Conservation (phyloP, 75 land plant genomes). For the Ceratopteris richardii region DNA sequence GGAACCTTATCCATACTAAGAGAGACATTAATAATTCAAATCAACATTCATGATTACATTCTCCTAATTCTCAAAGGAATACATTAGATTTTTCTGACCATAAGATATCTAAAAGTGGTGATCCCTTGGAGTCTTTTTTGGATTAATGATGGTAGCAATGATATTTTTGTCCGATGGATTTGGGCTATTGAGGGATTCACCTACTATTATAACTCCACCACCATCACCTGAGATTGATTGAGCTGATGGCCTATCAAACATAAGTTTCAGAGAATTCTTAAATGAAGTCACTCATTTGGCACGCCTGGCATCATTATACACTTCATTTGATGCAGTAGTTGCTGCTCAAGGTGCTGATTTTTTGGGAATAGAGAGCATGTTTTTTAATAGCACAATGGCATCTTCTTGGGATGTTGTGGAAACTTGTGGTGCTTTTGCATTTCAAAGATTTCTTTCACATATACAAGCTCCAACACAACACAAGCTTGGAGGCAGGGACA, state of each 20-base stretch:
- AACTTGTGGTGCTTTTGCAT: slow-evolving; percentile 81
- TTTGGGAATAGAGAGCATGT: slow-evolving; percentile 1
- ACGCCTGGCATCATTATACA: slow-evolving; percentile 13
- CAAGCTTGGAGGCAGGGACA: slow-evolving; percentile 2
- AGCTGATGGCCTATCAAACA: slow-evolving; percentile 70
- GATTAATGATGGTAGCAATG: slow-evolving; percentile 18
- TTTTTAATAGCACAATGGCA: slow-evolving; percentile 9
- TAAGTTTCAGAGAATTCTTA: slow-evolving; percentile 60
- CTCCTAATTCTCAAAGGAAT: background rate
- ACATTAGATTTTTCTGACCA: background rate
- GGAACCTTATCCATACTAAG: background rate
- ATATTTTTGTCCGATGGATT: slow-evolving; percentile 15
- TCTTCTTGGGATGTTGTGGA: slow-evolving; percentile 67
- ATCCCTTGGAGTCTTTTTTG: slow-evolving; percentile 3
- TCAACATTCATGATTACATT: background rate
- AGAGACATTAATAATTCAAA: background rate
- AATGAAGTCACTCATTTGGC: slow-evolving; percentile 34
- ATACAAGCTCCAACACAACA: background rate
- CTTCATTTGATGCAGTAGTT: slow-evolving; percentile 72
- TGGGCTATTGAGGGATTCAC: slow-evolving; percentile 7
- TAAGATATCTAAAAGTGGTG: background rate
- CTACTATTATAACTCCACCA: slow-evolving; percentile 6
- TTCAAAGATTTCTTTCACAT: slow-evolving; percentile 23
- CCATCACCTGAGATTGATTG: slow-evolving; percentile 51
- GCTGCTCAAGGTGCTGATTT: slow-evolving; percentile 37